Conservation (phyloP, 257 asterid species). For the Solanum verrucosum region DNA sequence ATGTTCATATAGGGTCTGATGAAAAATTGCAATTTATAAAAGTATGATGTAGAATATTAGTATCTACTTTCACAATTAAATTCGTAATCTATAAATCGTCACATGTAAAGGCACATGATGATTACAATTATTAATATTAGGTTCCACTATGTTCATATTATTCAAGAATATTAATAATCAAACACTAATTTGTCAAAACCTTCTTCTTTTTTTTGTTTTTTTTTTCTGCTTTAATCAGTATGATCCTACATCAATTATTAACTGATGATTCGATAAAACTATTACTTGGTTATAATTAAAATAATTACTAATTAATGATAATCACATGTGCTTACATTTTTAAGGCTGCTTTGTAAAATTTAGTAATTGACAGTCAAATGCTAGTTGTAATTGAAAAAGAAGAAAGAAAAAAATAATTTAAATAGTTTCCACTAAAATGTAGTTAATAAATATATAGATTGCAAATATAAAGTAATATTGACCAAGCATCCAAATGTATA, state of each 20-base stretch:
- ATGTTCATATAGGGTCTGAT: fast-evolving
- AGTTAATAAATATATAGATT: neutral
- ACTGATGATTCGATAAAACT: neutral
- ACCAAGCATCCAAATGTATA: neutral
- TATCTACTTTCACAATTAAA: fast-evolving
- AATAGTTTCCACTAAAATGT: neutral
- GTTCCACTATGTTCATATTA: neutral
- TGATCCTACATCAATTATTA: neutral
- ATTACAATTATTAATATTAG: neutral
- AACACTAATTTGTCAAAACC: neutral
- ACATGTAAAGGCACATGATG: neutral
- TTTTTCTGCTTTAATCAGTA: neutral
- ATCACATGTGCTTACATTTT: neutral
- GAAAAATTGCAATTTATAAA: fast-evolving
- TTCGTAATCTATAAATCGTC: neutral
- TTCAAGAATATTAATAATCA: neutral
- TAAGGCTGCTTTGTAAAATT: neutral
- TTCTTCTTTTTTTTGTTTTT: no score
- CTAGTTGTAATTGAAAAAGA: neutral
- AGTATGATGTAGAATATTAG: fast-evolving
- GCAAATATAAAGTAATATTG: neutral
- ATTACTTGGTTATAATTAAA: neutral
- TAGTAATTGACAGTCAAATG: neutral
- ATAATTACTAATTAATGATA: neutral
- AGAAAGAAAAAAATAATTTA: neutral